phyloP scores from a whole-genome alignment of 73 alveolate genomes.

The Breviolum minutum region DNA sequence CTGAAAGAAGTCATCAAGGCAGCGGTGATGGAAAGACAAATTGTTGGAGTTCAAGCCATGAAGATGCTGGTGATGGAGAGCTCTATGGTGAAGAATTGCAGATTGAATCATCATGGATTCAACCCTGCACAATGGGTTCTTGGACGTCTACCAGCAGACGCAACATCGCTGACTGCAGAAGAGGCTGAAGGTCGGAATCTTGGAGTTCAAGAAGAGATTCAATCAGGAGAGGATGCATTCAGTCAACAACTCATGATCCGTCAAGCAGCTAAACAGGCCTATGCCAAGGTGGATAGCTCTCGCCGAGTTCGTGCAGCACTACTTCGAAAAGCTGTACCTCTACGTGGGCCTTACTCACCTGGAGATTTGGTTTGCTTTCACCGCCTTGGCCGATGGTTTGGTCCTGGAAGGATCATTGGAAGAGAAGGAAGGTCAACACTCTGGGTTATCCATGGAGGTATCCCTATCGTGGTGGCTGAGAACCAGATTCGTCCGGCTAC shows the following conservation, averaged over 20 bases:
- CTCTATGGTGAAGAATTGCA: background rate
- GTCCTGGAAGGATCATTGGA: conserved; percentile 1
- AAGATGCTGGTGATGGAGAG: background rate
- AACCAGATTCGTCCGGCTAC: background rate
- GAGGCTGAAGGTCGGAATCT: background rate
- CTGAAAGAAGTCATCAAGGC: conserved; percentile 7
- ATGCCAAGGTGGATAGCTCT: background rate
- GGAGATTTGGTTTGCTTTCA: conserved; percentile 45
- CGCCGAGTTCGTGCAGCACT: conserved; percentile 3
- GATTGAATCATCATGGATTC: conserved; percentile 38
- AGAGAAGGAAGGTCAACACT: background rate
- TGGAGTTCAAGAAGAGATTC: background rate
- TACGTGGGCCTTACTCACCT: background rate
- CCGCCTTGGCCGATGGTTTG: conserved; percentile 16
- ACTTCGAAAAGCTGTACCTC: background rate
- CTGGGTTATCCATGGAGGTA: conserved; percentile 38
- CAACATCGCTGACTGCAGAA: background rate
- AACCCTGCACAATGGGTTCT: conserved; percentile 22
- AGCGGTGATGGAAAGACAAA: background rate
- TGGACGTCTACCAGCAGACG: background rate
- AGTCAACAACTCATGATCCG: background rate
- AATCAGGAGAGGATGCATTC: background rate
- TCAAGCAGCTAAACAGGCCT: conserved; percentile 14
- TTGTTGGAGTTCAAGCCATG: background rate
- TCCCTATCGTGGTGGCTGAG: background rate